These are phyloP conservation scores for Fusarium pilosicola DNA, from an alignment of 2,329 filamentous ascomycete genomes.

Conservation along the genomic window DNA sequence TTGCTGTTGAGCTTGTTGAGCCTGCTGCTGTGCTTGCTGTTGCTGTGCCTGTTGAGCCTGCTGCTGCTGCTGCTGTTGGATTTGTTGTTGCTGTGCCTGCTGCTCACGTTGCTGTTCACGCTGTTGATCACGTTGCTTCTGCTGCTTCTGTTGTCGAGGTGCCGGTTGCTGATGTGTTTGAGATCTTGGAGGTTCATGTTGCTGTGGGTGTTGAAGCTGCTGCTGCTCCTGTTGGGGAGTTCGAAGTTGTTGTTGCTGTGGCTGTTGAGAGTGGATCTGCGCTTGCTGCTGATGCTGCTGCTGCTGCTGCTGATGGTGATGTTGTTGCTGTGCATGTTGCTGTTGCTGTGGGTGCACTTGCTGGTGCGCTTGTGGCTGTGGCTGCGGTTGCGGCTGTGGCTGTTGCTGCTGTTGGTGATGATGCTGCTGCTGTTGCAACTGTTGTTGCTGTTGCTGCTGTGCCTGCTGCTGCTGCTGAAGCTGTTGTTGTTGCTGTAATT, in stretches of 20 bases:
- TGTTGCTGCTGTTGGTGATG: constrained; percentile 47
- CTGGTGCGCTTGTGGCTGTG: constrained; percentile 46
- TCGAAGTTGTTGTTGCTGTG: constrained; percentile 40
- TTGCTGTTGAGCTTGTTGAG: constrained; percentile 45
- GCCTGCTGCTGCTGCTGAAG: constrained; percentile 37
- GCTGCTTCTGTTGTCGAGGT: constrained; percentile 43
- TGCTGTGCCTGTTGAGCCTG: constrained; percentile 45
- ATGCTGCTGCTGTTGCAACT: constrained; percentile 41
- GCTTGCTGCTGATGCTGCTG: constrained; percentile 42
- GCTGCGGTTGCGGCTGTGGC: constrained; percentile 40
- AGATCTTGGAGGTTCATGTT: constrained; percentile 40
- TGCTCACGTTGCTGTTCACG: constrained; percentile 45
- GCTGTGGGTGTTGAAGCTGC: constrained; percentile 40
- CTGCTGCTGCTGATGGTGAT: constrained; percentile 42
- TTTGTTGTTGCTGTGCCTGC: constrained; percentile 47
- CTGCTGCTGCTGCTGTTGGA: constrained; percentile 34
- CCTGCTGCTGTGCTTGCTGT: constrained; percentile 38
- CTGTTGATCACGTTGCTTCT: constrained; percentile 49
- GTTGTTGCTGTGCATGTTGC: constrained; percentile 46
- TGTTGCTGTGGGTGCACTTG: constrained; percentile 49
- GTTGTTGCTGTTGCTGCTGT: constrained; percentile 42
- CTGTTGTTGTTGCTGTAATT: constrained; percentile 46
- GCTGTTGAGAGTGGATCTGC: constrained; percentile 39
- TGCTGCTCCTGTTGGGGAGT: constrained; percentile 44
- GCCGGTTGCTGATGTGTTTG: constrained; percentile 46